A percentile compares a stretch with the other conserved stretches of the same genome.
phyloP scores from a whole-genome alignment of 352 stramenopile species.

The Elongisporangium undulatum region DNA sequence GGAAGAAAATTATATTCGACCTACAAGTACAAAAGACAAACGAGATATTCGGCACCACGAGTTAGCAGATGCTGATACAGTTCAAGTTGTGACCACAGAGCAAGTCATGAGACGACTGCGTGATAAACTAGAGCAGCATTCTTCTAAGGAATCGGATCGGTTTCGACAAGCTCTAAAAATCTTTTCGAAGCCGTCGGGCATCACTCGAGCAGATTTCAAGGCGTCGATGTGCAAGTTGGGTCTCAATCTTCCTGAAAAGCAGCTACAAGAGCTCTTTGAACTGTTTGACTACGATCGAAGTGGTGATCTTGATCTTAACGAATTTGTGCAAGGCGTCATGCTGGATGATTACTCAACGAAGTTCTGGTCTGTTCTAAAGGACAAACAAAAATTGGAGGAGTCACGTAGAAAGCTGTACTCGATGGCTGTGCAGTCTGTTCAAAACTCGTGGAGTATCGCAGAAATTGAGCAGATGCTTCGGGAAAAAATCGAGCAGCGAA shows the following conservation, averaged over 20 bases:
- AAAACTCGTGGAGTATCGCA: conserved; percentile 64
- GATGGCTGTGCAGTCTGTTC: conserved; percentile 65
- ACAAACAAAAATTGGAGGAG: conserved; percentile 52
- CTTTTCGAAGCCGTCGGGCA: conserved; percentile 59
- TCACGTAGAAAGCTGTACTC: conserved; percentile 38
- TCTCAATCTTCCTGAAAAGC: conserved; percentile 42
- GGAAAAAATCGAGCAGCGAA: conserved; percentile 81
- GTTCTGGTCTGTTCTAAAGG: conserved; percentile 49
- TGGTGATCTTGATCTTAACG: conserved; percentile 72
- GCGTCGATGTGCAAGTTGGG: conserved; percentile 46
- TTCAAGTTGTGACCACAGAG: conserved; percentile 17
- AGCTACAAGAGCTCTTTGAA: conserved; percentile 56
- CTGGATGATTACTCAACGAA: conserved; percentile 61
- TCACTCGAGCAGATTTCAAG: conserved; percentile 51
- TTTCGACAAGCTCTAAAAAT: conserved; percentile 76
- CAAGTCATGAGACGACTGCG: conserved; percentile 52
- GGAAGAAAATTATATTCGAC: conserved; percentile 11
- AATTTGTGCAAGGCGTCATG: conserved; percentile 78
- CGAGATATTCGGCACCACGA: not conserved
- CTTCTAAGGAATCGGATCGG: conserved; percentile 61
- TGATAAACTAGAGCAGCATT: conserved; percentile 60
- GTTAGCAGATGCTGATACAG: not conserved
- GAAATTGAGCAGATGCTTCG: conserved; percentile 81
- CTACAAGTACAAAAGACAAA: conserved; percentile 10
- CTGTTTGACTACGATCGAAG: conserved; percentile 77